Evolutionary conservation across 495 filamentous ascomycete species (phyloP), one percentile per base, ranked within the genome.

Genomic region (Amorphotheca resinae): DNA sequence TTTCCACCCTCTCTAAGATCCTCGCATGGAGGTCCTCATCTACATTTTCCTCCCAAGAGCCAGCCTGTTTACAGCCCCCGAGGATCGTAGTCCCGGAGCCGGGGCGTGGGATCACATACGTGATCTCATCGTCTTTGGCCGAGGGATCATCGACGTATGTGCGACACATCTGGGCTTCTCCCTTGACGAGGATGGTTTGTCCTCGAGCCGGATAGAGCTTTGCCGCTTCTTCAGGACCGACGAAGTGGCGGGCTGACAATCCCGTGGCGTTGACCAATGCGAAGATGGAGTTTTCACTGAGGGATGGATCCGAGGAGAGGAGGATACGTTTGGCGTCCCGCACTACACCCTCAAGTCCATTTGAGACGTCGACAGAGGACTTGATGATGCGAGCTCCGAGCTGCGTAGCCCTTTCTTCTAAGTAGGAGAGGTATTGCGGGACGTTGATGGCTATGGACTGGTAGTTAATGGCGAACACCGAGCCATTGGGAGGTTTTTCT

Each of bases 11-110:
- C 38, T 44, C 33, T 28, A 48, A 0, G 28, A 48, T 48, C 38
- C 25, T 42, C 41, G 43, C 31, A 18, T 42, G 39, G 9, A 49
- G 21, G 5, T n/a, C 14, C 15, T 41, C 42, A 45, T 55, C 51
- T 5, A 42, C 33, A 3, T 22, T 16, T 2, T 21, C 9, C 21
- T 43, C 26, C 36, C 38, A 53, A 28, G 45, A 42, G 0, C 46
- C 51, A 22, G 4, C 23, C 22, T 53, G 37, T 23, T 53, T 53
- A 35, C 45, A 48, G 1, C 48, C 52, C 1, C 52, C 48, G 6
- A 49, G 11, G 31, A 54, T 48, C 9, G 51, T 54, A 36, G 51
- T 61, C 38, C 42, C 59, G 64, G 61, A 28, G 6, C 46, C 42
- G 1, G 47, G 39, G 4, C 51, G 23, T 5, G 47, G 46, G 41